Percentiles rank a stretch among this genome's conserved stretches.
phyloP scores from a whole-genome alignment of 2,329 filamentous ascomycete genomes.

The Metarhizium robertsii region DNA sequence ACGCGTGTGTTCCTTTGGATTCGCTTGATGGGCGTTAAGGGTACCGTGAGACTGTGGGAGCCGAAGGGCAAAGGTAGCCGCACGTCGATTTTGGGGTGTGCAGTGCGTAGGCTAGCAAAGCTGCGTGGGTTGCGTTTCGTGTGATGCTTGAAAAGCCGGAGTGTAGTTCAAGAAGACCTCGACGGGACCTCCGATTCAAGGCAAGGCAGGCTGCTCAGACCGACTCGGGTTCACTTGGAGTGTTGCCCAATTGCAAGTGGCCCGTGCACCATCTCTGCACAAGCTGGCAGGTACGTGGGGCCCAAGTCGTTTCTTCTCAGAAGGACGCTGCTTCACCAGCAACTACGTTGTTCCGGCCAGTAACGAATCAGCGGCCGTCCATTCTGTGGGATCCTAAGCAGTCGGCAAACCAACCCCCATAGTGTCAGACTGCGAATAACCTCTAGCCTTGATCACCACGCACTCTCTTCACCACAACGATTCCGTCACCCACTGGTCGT shows the following conservation, averaged over 20 bases:
- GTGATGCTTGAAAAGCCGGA: background rate
- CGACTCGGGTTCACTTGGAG: background rate
- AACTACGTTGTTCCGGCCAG: slow-evolving; percentile 15
- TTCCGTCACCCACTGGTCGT: background rate
- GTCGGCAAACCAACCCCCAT: background rate
- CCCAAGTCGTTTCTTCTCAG: too few species aligned
- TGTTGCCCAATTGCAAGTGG: slow-evolving; percentile 7
- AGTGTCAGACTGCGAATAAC: background rate
- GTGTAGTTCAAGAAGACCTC: background rate
- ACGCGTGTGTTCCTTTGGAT: background rate
- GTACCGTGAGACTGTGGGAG: background rate
- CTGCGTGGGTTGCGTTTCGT: background rate
- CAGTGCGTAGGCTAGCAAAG: background rate
- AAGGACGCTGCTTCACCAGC: background rate
- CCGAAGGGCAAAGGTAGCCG: background rate
- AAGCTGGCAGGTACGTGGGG: too few species aligned
- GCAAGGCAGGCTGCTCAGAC: background rate
- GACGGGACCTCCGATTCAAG: background rate
- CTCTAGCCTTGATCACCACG: background rate
- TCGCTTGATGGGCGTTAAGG: background rate
- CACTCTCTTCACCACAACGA: background rate
- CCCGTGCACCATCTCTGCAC: slow-evolving; percentile 8
- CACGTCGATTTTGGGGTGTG: background rate
- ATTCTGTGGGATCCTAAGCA: slow-evolving; percentile 1
- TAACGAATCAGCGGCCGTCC: background rate